Base-by-base conservation (phyloP, 441 rosid genomes). In the Erodium moschatum region DNA sequence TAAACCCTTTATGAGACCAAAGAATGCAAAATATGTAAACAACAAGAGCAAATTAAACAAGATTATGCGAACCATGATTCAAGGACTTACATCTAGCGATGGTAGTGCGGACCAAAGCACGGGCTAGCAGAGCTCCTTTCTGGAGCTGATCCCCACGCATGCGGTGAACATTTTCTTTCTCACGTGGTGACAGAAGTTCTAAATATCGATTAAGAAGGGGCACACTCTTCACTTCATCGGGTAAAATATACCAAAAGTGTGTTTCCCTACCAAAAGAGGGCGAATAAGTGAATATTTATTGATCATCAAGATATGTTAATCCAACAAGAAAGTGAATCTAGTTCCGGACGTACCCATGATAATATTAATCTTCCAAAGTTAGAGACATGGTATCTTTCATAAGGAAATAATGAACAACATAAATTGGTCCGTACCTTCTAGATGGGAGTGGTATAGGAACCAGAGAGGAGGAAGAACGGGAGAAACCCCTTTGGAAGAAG, bases 61-160 rank as follows among this genome's bases (percentile, higher is more conserved):
- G 38, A 20, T 0, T 1, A 27, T 63, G 24, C 19, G 2, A 27
- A 38, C 54, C 13, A 38, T 10, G 20, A 35, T 10, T 11, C 46
- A 69, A 48, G 9, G 46, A 61, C 90, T 42, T 84, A 91, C 97
- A 91, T 87, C 97, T 86, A 0, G 99, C 85, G 69, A 92, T 81
- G 71, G 95, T 89, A 68, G 97, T 89, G 63, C 97, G 92, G 79
- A 91, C 90, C 83, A 94, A 78, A 40, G 85, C 79, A 46, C 95
- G 96, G 24, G 97, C 89, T 54, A 94, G 86, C 71, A 94, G 69
- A 19, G 96, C 94, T 60, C 82, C 76, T 81, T 94, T 94, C 81
- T 81, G 82, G 65, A 87, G 87, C 19, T 73, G 78, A 54, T 83
- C 81, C 21, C 86, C 89, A 13, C 77, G 76, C 82, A 86, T 72